Evolutionary conservation across 2,329 filamentous ascomycete genomes (phyloP), one percentile per base, ranked within the genome.

Genomic region (Nectriaceae sp.): DNA sequence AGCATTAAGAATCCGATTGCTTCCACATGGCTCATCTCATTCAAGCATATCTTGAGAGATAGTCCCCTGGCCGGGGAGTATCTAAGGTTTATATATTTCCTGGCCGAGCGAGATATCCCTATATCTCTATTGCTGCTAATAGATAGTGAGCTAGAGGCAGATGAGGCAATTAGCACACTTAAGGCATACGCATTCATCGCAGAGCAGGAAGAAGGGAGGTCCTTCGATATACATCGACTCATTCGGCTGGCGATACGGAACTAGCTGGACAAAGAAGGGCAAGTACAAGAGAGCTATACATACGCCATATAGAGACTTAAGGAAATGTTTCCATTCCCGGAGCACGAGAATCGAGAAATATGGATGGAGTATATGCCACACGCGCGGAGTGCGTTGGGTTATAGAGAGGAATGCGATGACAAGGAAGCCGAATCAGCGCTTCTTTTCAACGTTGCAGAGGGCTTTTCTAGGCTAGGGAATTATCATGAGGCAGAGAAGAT

Each of bases 1-100:
- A 44, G 21, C 3, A 55, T 49, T 2, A 15, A 44, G 13, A 70
- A 70, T 40, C 57, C 65, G 0, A 47, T 71, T 0, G 60, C 61
- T 2, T 62, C 57, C 3, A 70, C 67, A 0, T 71, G 64, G 67
- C 51, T 66, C 2, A 65, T 70, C 2, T 69, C 67, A 0, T 72
- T 70, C 42, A 13, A 54, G 0, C 56, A 70, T 3, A 67, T 71
- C 10, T 45, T 20, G 2, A 26, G 49, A 18, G 35, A 65, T 18
- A 29, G 57, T 5, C 47, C 49, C 4, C 55, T 64, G 1, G 66
- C 68, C 1, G 59, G 54, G 13, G 10, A 61, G 4, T 69, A 63
- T 38, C 53, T 69, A 0, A 53, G 47, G 19, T 67, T 65, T 19
- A 62, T 70, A 16, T 62, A 55, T 21, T 63, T 65, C 37, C 43